Percentiles rank a stretch among this genome's conserved stretches.
These are phyloP conservation scores for Mollisia scopiformis DNA, from an alignment of 2,329 filamentous ascomycete species.

Conservation along the genomic window DNA sequence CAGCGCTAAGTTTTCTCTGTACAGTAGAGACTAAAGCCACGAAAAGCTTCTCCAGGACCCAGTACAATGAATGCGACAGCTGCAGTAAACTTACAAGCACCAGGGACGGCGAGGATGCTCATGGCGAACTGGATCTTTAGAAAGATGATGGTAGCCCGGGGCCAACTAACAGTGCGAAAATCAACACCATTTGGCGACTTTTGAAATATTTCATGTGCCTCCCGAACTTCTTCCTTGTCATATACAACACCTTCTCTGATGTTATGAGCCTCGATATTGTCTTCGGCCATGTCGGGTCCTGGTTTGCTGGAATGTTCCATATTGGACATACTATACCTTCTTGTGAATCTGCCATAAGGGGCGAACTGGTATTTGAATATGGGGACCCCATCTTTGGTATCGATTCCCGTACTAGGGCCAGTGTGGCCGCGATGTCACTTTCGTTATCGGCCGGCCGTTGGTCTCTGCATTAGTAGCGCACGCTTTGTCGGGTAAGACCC, in stretches of 20 bases:
- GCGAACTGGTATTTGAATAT: not conserved
- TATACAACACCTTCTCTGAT: not conserved
- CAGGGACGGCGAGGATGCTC: constrained; percentile 44
- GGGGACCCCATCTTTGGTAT: not conserved
- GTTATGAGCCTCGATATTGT: not conserved
- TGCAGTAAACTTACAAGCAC: too few species aligned
- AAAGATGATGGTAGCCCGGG: constrained; percentile 51
- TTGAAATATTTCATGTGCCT: not conserved
- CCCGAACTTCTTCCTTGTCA: not conserved
- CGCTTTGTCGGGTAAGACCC: too few species aligned
- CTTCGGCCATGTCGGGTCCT: not conserved
- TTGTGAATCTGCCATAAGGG: not conserved
- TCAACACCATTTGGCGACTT: constrained; percentile 41
- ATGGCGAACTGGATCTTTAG: constrained; percentile 39
- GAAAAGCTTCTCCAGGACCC: too few species aligned
- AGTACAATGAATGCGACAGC: too few species aligned
- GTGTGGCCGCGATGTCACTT: too few species aligned
- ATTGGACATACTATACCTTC: too few species aligned
- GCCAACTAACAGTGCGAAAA: constrained; percentile 51
- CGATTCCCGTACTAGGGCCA: too few species aligned
- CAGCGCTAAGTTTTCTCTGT: too few species aligned
- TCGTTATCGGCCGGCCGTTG: too few species aligned
- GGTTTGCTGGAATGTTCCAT: not conserved
- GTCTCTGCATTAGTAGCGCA: too few species aligned
- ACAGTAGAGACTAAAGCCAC: too few species aligned